Percentiles rank a stretch among this genome's conserved stretches.
Evolutionary conservation across 2,329 filamentous ascomycete species (phyloP).

Genomic region (Metarhizium sp.): DNA sequence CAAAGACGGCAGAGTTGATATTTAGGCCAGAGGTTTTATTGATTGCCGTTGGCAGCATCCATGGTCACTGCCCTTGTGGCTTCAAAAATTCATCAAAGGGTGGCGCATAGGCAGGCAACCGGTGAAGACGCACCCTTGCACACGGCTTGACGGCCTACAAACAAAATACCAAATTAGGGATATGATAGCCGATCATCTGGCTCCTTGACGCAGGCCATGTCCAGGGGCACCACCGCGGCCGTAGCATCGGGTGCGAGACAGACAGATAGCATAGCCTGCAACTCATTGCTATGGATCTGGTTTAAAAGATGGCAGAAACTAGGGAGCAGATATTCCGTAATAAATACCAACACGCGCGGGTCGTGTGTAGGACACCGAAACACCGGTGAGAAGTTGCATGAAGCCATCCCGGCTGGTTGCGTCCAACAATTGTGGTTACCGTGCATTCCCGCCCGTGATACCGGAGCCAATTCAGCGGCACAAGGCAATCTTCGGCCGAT

Average conservation of each 20-base stretch:
- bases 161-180: neutral
- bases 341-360: neutral
- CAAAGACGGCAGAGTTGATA: neutral
- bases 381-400: conserved; percentile 5
- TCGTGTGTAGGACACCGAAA: conserved; percentile 3
- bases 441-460: neutral
- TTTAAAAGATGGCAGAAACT: neutral
- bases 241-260: neutral
- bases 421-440: neutral
- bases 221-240: neutral
- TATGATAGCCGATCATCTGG: neutral
- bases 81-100: neutral
- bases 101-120: neutral
- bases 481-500: neutral
- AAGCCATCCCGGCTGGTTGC: neutral
- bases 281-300: neutral
- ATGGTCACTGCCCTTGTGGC: neutral
- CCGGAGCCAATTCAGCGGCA: neutral
- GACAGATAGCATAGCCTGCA: no score
- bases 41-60: neutral
- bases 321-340: neutral
- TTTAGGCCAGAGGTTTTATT: neutral
- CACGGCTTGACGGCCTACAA: neutral
- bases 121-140: neutral
- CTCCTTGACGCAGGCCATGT: neutral